Conservation (phyloP, 2,329 filamentous ascomycete species). For the Fusarium siculi region DNA sequence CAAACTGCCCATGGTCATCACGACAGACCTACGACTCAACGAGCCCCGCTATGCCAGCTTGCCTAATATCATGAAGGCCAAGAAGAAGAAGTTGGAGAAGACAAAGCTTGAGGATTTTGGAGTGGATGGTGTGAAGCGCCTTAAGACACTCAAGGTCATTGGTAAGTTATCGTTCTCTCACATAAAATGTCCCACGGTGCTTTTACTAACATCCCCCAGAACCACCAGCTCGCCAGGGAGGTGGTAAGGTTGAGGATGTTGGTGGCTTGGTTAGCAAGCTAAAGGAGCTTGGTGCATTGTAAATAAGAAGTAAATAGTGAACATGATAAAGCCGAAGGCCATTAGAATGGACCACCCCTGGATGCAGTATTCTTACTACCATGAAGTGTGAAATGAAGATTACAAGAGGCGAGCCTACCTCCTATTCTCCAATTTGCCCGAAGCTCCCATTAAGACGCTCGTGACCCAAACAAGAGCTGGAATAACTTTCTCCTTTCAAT, state of each 20-base stretch:
- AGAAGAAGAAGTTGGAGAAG: conserved; percentile 99
- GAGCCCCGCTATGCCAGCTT: conserved; percentile 94
- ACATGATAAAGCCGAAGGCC: not conserved
- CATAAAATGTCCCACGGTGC: not conserved
- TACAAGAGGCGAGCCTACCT: not conserved
- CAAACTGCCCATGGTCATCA: conserved; percentile 91
- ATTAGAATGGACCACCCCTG: not conserved
- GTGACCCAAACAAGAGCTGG: not conserved
- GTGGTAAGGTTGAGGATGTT: conserved; percentile 97
- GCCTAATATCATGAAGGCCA: conserved; percentile 99
- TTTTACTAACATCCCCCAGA: conserved; percentile 62
- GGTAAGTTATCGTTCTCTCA: conserved; percentile 61
- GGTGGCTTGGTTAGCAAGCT: conserved; percentile 93
- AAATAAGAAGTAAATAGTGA: conserved; percentile 42
- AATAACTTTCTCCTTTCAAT: not conserved
- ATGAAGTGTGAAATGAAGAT: not conserved
- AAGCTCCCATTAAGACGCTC: not conserved
- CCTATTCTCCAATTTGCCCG: not conserved
- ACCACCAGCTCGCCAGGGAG: conserved; percentile 86
- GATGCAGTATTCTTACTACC: not conserved
- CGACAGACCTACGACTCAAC: conserved; percentile 93
- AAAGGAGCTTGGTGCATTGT: conserved; percentile 95
- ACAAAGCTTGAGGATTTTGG: conserved; percentile 86
- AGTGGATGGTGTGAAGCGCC: conserved; percentile 75
- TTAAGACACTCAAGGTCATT: conserved; percentile 91